phyloP scores from a whole-genome alignment of 2,329 filamentous ascomycete species.

The Leptographium wingfieldii region DNA sequence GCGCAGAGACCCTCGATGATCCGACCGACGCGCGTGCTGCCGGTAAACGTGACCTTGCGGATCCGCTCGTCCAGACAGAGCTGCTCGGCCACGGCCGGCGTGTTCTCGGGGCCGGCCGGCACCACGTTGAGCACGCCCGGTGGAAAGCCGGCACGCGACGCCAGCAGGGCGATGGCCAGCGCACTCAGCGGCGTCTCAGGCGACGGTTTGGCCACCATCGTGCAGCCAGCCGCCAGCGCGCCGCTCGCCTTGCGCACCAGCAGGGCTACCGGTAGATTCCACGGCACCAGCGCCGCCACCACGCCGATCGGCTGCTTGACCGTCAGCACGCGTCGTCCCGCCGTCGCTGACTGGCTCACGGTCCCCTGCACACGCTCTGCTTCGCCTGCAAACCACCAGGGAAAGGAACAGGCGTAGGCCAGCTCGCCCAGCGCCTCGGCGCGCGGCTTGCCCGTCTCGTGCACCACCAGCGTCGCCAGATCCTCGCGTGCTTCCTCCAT shows the following conservation, averaged over 20 bases:
- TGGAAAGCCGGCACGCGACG: constrained; percentile 59
- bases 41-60: constrained; percentile 65
- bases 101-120: constrained; percentile 28
- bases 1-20: constrained; percentile 53
- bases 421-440: constrained; percentile 40
- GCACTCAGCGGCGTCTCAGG: constrained; percentile 65
- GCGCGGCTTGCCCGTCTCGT: constrained; percentile 45
- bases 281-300: constrained; percentile 54
- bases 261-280: constrained; percentile 61
- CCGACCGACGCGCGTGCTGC: constrained; percentile 56
- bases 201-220: constrained; percentile 61
- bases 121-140: constrained; percentile 52
- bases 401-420: constrained; percentile 38
- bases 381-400: constrained; percentile 43
- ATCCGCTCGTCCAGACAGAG: constrained; percentile 32
- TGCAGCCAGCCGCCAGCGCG: constrained; percentile 58
- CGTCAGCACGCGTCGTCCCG: constrained; percentile 53
- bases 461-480: constrained; percentile 24
- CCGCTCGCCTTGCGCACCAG: constrained; percentile 55
- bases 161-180: constrained; percentile 55
- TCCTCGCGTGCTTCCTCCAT: constrained; percentile 23
- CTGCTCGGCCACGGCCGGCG: constrained; percentile 30
- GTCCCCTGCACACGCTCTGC: constrained; percentile 42
- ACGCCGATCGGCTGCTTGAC: constrained; percentile 66
- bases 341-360: constrained; percentile 42